phyloP scores from a whole-genome alignment of 2,329 filamentous ascomycete species.

The Fusarium duplospermum region DNA sequence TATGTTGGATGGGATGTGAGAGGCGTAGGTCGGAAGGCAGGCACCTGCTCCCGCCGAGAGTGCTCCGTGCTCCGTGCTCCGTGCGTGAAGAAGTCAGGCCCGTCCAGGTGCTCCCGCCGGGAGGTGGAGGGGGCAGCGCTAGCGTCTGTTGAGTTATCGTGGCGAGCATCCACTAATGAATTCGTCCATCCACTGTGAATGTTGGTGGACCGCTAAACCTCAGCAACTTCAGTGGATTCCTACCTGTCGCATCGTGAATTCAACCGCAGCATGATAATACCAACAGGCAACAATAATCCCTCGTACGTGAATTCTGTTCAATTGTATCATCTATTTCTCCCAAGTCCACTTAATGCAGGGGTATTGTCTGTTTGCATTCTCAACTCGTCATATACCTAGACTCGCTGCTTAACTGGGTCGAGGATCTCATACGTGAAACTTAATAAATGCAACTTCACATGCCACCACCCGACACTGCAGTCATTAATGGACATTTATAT shows the following conservation, averaged over 20 bases:
- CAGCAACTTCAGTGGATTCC: not conserved
- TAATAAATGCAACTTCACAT: not conserved
- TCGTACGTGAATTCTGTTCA: not conserved
- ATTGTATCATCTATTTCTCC: not conserved
- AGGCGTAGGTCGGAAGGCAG: slow-evolving; percentile 19
- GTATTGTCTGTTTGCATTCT: not conserved
- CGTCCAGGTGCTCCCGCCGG: slow-evolving; percentile 2
- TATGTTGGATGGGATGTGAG: slow-evolving; percentile 2
- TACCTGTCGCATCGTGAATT: not conserved
- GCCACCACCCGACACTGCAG: not conserved
- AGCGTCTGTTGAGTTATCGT: slow-evolving; percentile 1
- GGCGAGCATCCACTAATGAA: not conserved
- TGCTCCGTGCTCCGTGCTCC: not conserved
- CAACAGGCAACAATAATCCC: not conserved
- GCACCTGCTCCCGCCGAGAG: slow-evolving; percentile 15
- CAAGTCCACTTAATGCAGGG: not conserved
- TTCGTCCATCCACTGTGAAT: not conserved
- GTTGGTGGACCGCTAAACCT: not conserved
- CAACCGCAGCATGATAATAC: not conserved
- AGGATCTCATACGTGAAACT: not conserved
- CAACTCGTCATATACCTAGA: not conserved
- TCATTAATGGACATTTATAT: not conserved
- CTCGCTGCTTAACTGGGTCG: not conserved
- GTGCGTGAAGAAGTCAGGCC: not conserved
- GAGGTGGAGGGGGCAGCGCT: slow-evolving; percentile 16